Base-by-base conservation (phyloP, 176 grass and related monocot genomes). In the Avena sativa region DNA sequence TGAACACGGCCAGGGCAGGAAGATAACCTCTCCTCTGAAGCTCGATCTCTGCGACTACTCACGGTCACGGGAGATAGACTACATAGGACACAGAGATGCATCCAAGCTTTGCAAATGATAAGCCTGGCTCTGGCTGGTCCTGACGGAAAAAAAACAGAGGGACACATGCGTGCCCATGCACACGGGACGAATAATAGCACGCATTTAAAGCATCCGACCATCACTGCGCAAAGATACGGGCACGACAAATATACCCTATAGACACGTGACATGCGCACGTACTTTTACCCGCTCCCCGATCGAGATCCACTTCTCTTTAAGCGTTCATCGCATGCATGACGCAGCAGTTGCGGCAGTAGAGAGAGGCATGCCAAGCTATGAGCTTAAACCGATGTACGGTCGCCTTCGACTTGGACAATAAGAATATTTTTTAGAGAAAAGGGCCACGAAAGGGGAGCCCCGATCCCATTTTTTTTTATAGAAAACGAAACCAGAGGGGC, bases 51-150 rank as follows among this genome's bases (percentile, higher is more conserved):
- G 12, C 32, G 48, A 3, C 12, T 83, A 6, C 40, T 43, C 40
- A 43, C 40, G 5, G 40, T 34, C 81, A 83, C 66, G 79, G 62
- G 46, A 47, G 28, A 25, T 25, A 11, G 7, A 38, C 40, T 7
- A 1, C 57, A 34, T 34, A 25, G 61, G 50, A 81, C 9, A 66
- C 61, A 28, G 23, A 64, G 43, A 71, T 59, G 2, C 67, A 55
- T 72, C 81, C 50, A 72, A 72, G 51, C 81, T 26, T 72, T 21
- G 21, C 36, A 47, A 73, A 73, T 75, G 68, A 83, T 44, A 53
- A 73, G 38, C n/a, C n/a, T 23, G 79, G 20, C 30, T 15, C n/a
- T 23, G 79, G 20, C 30, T 15, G 23, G 26, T 69, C 62, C 62
- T 70, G 43, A 83, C 65, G 20, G 21, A 44, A 82, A n/a, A 34